Conservation (phyloP, 106 monocot genomes). For the Ottelia alismoides region DNA sequence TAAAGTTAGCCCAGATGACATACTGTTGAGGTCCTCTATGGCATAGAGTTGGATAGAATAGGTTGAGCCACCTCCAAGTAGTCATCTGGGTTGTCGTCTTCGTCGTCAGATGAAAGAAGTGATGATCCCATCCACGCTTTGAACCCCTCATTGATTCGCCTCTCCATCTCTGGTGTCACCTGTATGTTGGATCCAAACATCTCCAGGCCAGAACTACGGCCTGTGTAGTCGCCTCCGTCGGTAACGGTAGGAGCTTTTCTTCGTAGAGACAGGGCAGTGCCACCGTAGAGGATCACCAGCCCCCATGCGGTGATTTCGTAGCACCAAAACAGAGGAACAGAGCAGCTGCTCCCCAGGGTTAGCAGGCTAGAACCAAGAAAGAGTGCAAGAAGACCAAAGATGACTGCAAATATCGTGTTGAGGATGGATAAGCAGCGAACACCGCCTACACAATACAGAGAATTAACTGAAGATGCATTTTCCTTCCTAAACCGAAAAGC, state of each 20-base stretch:
- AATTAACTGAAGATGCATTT: no score
- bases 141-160: constrained; percentile 52
- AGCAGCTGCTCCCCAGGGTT: constrained; percentile 52
- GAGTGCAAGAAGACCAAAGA: constrained; percentile 57
- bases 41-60: constrained; percentile 3
- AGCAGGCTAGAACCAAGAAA: constrained; percentile 73
- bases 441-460: constrained; percentile 31
- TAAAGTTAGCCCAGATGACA: no score
- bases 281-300: constrained; percentile 43
- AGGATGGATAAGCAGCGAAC: constrained; percentile 61
- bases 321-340: constrained; percentile 64
- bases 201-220: constrained; percentile 41
- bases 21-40: no score
- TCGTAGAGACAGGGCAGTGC: constrained; percentile 48
- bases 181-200: constrained; percentile 36
- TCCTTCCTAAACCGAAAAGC: no score
- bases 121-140: no score
- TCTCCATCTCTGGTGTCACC: constrained; percentile 53
- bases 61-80: constrained; percentile 24
- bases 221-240: constrained; percentile 25
- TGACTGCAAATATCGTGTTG: constrained; percentile 42
- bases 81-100: constrained; percentile 42
- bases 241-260: constrained; percentile 43
- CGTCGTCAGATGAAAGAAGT: constrained; percentile 70
- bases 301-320: constrained; percentile 64